A percentile compares a stretch with the other conserved stretches of the same genome.
These are phyloP conservation scores for Neoscytalidium dimidiatum DNA, from an alignment of 2,329 filamentous ascomycete genomes.

Conservation along the genomic window DNA sequence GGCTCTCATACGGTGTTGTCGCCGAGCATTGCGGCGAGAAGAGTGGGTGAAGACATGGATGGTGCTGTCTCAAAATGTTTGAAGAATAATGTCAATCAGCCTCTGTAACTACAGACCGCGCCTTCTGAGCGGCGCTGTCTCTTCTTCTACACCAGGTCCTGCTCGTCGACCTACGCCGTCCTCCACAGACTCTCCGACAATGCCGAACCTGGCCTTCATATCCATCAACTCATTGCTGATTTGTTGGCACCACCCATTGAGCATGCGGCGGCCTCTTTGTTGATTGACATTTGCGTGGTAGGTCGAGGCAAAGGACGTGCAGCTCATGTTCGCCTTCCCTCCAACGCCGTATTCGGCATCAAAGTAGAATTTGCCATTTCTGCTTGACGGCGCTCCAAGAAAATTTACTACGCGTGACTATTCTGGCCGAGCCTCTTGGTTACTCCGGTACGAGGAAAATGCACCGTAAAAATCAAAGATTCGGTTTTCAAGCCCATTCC, in stretches of 20 bases:
- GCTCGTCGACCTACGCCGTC: no score
- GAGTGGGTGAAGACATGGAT: no score
- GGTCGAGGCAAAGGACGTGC: background rate
- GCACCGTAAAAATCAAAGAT: background rate
- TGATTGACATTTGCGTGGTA: background rate
- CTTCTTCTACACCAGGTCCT: no score
- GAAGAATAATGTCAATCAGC: no score
- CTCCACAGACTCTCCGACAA: no score
- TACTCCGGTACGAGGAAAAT: background rate
- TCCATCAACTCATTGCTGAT: background rate
- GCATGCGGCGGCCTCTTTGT: background rate
- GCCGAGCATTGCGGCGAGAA: no score
- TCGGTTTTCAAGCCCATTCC: background rate
- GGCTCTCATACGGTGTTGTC: no score
- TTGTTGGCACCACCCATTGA: background rate
- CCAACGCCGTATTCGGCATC: background rate
- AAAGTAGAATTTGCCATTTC: background rate
- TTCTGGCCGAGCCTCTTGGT: background rate
- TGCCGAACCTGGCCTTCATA: no score
- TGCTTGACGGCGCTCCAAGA: background rate
- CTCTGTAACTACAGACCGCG: no score
- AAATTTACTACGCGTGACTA: background rate
- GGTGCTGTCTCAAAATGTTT: no score
- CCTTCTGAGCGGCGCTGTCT: no score
- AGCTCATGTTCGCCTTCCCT: background rate